A percentile compares a stretch with the other conserved stretches of the same genome.
phyloP scores from a whole-genome alignment of 331 rosid genomes.

The Spiraea crenata region DNA sequence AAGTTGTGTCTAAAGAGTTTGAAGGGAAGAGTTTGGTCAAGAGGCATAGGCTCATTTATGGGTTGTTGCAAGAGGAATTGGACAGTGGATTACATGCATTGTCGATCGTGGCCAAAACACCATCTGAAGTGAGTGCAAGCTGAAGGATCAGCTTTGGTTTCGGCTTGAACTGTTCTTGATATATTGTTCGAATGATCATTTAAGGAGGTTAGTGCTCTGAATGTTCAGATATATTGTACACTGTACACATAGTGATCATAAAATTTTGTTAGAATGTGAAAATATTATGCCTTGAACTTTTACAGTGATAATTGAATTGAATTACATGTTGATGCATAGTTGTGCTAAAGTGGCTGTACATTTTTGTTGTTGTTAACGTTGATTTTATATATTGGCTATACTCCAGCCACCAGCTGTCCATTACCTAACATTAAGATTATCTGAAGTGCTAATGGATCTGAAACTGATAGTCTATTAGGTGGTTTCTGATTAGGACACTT shows the following conservation, averaged over 20 bases:
- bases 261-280: conserved; percentile 16
- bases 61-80: conserved; percentile 72
- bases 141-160: conserved; percentile 27
- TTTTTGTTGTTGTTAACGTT: not conserved
- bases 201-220: not conserved
- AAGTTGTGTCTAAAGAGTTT: conserved; percentile 62
- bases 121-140: conserved; percentile 47
- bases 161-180: not conserved
- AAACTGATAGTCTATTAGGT: not conserved
- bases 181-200: not conserved
- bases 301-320: not conserved
- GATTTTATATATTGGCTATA: too few relatives aligned
- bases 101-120: conserved; percentile 80
- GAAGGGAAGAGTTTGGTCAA: conserved; percentile 86
- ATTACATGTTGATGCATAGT: not conserved
- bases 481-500: not conserved
- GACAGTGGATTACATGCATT: conserved; percentile 74
- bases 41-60: conserved; percentile 82
- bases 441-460: not conserved
- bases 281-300: not conserved
- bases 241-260: conserved; percentile 2
- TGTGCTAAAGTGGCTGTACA: not conserved
- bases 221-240: not conserved
- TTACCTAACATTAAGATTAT: too few relatives aligned
- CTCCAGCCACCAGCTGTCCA: too few relatives aligned